phyloP scores from a whole-genome alignment of 495 filamentous ascomycete genomes.

The Podospora pseudopauciseta region DNA sequence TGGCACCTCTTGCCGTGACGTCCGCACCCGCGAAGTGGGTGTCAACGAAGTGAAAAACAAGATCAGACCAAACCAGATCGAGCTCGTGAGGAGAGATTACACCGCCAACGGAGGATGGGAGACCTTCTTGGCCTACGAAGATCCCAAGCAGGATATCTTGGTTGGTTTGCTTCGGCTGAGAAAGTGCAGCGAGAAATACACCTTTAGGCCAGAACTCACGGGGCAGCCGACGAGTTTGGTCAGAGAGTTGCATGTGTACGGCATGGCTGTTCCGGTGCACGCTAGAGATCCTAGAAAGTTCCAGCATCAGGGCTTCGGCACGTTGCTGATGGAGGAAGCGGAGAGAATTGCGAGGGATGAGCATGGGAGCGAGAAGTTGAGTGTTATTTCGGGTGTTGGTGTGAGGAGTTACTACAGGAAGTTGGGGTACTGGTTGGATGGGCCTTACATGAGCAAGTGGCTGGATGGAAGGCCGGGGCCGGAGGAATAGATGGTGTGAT shows the following conservation, averaged over 20 bases:
- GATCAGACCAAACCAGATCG: conserved; percentile 92
- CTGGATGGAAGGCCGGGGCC: conserved; percentile 42
- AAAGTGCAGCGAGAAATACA: conserved; percentile 84
- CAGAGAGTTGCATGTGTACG: conserved; percentile 93
- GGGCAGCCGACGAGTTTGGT: conserved; percentile 88
- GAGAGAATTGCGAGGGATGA: conserved; percentile 92
- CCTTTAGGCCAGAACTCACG: conserved; percentile 82
- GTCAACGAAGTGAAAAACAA: conserved; percentile 99
- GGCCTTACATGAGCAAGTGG: conserved; percentile 83
- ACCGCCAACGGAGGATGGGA: conserved; percentile 95
- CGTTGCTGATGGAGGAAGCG: conserved; percentile 94
- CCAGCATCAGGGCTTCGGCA: conserved; percentile 97
- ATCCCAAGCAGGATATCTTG: conserved; percentile 96
- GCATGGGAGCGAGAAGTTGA: conserved; percentile 89
- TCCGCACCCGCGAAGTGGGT: conserved; percentile 95
- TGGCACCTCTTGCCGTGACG: conserved; percentile 92
- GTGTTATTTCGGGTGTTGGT: conserved; percentile 92
- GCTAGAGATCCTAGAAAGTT: conserved; percentile 91
- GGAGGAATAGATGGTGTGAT: conserved; percentile 16
- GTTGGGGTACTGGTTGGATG: conserved; percentile 88
- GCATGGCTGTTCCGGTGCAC: conserved; percentile 90
- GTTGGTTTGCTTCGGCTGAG: conserved; percentile 87
- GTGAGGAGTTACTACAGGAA: conserved; percentile 91
- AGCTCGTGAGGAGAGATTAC: conserved; percentile 95
- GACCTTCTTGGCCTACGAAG: conserved; percentile 95